phyloP scores from a whole-genome alignment of 306 rosid species.

The Aeschynomene evenia region DNA sequence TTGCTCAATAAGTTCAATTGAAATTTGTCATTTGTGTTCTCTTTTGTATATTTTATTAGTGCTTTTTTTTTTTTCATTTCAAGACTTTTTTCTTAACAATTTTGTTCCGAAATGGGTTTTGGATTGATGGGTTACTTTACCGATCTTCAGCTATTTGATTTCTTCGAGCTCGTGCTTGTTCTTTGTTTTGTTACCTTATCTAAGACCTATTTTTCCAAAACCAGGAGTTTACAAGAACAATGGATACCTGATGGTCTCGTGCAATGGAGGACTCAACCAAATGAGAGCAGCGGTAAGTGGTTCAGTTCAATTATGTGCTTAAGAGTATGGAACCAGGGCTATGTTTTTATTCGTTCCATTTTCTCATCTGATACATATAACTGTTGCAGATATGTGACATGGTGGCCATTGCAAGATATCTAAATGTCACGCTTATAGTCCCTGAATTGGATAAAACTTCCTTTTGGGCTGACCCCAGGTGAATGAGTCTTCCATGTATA shows the following conservation, averaged over 20 bases:
- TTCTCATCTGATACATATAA: not conserved
- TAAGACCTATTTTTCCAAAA: not conserved
- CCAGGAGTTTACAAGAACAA: conserved; percentile 86
- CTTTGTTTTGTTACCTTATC: not conserved
- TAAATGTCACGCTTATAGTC: conserved; percentile 91
- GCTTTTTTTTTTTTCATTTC: not conserved
- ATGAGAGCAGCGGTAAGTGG: conserved; percentile 97
- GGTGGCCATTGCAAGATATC: conserved; percentile 91
- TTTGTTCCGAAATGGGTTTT: not conserved
- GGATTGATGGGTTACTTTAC: too few species aligned
- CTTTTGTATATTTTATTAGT: not conserved
- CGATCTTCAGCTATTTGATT: not conserved
- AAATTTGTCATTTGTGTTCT: not conserved
- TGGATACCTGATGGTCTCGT: conserved; percentile 92
- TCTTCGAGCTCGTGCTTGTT: not conserved
- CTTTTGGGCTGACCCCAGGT: conserved; percentile 99
- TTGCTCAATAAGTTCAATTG: not conserved
- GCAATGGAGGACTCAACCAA: conserved; percentile 97
- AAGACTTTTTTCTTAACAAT: not conserved
- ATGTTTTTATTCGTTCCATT: not conserved
- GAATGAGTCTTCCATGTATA: conserved; percentile 26
- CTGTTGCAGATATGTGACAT: conserved; percentile 88
- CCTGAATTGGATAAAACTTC: conserved; percentile 91
- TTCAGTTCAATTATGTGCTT: conserved; percentile 11
- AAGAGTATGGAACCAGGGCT: too few species aligned